phyloP scores from a whole-genome alignment of 495 filamentous ascomycete species.

The Hyaloscypha finlandica region DNA sequence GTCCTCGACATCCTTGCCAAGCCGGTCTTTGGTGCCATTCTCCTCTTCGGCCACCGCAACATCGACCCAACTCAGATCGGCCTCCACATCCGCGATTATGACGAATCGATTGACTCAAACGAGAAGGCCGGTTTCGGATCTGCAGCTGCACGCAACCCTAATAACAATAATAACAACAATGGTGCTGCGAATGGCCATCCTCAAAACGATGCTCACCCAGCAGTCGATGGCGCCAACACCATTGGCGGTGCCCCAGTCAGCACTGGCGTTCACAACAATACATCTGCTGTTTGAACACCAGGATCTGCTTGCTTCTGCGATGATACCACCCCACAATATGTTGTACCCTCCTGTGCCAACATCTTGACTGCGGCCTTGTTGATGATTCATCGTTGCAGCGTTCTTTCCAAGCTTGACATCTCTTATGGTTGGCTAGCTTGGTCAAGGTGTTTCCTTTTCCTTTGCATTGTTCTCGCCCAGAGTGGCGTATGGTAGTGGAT shows the following conservation, averaged over 20 bases:
- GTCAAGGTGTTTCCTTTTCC: background rate
- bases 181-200: background rate
- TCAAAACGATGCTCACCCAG: background rate
- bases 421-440: background rate
- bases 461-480: background rate
- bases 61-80: slow-evolving; percentile 54
- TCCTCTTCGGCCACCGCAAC: slow-evolving; percentile 55
- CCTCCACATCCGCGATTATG: slow-evolving; percentile 36
- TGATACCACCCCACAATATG: background rate
- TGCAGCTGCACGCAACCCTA: too few species aligned
- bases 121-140: background rate
- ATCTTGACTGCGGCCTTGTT: background rate
- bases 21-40: slow-evolving; percentile 56
- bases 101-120: background rate
- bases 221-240: background rate
- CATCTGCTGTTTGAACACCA: background rate
- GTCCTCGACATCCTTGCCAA: slow-evolving; percentile 67
- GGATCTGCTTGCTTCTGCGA: background rate
- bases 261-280: background rate
- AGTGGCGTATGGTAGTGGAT: background rate
- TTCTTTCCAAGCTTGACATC: background rate
- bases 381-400: background rate
- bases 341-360: background rate
- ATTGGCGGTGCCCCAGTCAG: background rate
- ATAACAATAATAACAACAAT: background rate